Evolutionary conservation across 495 filamentous ascomycete genomes (phyloP), one percentile per base, ranked within the genome.

Genomic region (Daldinia caldariorum): DNA sequence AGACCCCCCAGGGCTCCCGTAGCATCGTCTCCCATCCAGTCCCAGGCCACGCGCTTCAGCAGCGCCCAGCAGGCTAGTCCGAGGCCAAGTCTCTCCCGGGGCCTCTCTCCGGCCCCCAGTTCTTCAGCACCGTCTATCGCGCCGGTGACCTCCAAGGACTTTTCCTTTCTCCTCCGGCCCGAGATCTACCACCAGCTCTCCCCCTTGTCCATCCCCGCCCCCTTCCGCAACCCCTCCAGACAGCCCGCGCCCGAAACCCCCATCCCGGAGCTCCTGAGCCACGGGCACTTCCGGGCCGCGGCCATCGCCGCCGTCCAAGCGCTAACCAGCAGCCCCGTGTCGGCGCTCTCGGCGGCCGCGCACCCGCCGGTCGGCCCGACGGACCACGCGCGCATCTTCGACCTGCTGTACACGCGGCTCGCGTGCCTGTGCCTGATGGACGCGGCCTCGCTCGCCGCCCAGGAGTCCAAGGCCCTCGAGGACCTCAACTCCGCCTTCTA

Each of bases 401-500:
- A 83, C 16, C 84, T 97, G 20, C 84, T 96, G 38, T 94, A 97
- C 80, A 89, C 88, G 8, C 91, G 95, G 3, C 85, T 97, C 2
- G 87, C 91, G n/a, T 93, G 90, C 66, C 84, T 99, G 6, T 90
- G 90, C 22, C 85, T 97, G 1, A 86, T 89, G 57, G 87, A 91
- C 74, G 79, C 81, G 6, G 87, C 87, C 26, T 74, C 87, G 9
- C 82, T 97, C 31, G 95, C 95, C 3, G 91, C 92, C 0, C 90
- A 94, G 72, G 95, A 99, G 78, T 90, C 90, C 7, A 94, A 93
- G 73, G 86, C 87, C 0, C 83, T 98, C 10, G 90, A 92, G 67
- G 95, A 97, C 75, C 80, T 97, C 34, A 90, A 88, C 69, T 87
- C 87, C 8, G 77, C 85, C 43, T 94, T 93, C 79, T 92, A 91